Evolutionary conservation across 805 yeast genomes (phyloP).

Genomic region (Pichia nakasei): DNA sequence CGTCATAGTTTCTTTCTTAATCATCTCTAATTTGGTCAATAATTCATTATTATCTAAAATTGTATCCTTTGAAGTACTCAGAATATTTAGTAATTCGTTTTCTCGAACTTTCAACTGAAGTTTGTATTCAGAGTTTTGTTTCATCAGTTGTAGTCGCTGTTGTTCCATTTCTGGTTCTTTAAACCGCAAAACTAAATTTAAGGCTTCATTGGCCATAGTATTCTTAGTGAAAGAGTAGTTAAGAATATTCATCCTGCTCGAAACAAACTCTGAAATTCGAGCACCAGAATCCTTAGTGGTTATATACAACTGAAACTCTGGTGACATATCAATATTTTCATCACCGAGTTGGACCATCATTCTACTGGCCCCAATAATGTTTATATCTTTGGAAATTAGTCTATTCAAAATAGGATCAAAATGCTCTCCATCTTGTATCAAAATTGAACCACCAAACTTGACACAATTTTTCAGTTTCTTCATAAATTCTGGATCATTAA

Average conservation of each 20-base stretch:
- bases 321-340: constrained; percentile 57
- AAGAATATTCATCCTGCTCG: constrained; percentile 51
- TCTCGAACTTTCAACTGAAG: constrained; percentile 49
- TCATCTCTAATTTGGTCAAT: constrained; percentile 47
- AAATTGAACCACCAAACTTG: constrained; percentile 69
- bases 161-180: constrained; percentile 61
- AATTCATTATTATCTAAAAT: constrained; percentile 62
- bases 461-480: constrained; percentile 72
- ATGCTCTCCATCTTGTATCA: constrained; percentile 73
- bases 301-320: constrained; percentile 51
- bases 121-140: constrained; percentile 51
- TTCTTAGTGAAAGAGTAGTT: constrained; percentile 69
- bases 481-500: constrained; percentile 56
- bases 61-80: constrained; percentile 50
- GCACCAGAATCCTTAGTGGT: constrained; percentile 51
- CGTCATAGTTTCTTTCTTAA: constrained; percentile 54
- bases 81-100: constrained; percentile 42
- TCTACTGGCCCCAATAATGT: constrained; percentile 68
- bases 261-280: constrained; percentile 43
- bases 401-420: constrained; percentile 68
- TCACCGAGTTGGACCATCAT: constrained; percentile 50
- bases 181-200: constrained; percentile 44
- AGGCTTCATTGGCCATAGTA: constrained; percentile 53
- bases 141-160: constrained; percentile 44
- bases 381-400: constrained; percentile 51